Conservation (phyloP, 768 basidiomycete species). For the Hydnomerulius pinastri region DNA sequence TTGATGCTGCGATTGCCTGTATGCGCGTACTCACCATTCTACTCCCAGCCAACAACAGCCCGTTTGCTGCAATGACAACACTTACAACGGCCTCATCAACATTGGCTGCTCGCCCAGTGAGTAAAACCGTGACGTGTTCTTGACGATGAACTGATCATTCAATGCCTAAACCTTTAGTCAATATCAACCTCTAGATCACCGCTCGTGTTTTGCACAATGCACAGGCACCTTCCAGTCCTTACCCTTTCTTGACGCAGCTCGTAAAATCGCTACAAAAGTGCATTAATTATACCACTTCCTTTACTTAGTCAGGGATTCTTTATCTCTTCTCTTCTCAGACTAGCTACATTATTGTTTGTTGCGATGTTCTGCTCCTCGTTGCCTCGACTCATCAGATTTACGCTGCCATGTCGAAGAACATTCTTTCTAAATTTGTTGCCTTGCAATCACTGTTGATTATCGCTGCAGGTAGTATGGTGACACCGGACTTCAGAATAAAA, state of each 20-base stretch:
- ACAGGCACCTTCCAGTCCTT: constrained; percentile 21
- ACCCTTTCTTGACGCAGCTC: not conserved
- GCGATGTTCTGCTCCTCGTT: not conserved
- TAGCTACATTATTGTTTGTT: constrained; percentile 7
- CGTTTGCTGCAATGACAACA: constrained; percentile 43
- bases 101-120: constrained; percentile 43
- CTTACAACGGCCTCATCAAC: constrained; percentile 37
- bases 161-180: constrained; percentile 10
- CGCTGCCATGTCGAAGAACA: no score
- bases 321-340: constrained; percentile 1
- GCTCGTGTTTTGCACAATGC: not conserved
- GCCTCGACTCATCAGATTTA: not conserved
- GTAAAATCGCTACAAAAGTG: not conserved
- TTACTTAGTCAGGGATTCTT: not conserved
- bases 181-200: constrained; percentile 14
- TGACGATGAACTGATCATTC: not conserved
- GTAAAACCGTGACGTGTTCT: not conserved
- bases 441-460: no score
- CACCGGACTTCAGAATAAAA: no score
- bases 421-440: no score
- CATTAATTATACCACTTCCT: constrained; percentile 18
- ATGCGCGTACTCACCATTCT: not conserved
- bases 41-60: constrained; percentile 32
- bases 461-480: no score
- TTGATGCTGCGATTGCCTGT: not conserved